Evolutionary conservation across 2,329 filamentous ascomycete species (phyloP).

Genomic region (Paecilomyces sp.): DNA sequence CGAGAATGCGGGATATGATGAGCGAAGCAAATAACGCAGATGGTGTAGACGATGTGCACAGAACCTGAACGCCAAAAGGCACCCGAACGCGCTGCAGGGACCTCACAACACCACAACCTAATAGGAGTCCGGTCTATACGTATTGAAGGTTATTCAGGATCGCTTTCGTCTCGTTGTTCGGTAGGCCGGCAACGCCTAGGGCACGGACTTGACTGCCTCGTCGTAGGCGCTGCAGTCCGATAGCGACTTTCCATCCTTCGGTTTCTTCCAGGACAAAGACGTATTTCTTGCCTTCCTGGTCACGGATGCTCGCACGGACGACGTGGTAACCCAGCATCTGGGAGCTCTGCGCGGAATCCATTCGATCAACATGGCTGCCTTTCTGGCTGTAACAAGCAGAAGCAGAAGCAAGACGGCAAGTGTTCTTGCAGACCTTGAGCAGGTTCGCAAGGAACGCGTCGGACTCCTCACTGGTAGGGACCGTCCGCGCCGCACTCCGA

Average conservation of each 20-base stretch:
- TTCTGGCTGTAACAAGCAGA: slow-evolving; percentile 30
- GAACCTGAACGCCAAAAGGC: background rate
- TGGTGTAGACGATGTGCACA: background rate
- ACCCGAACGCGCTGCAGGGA: background rate
- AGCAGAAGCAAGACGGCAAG: slow-evolving; percentile 47
- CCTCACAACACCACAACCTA: background rate
- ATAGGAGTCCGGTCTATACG: slow-evolving; percentile 13
- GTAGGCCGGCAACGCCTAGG: slow-evolving; percentile 47
- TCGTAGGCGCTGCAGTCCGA: slow-evolving; percentile 50
- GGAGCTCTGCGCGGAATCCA: slow-evolving; percentile 28
- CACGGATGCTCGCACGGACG: slow-evolving; percentile 51
- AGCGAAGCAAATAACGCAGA: background rate
- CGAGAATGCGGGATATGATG: background rate
- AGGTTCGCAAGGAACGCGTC: slow-evolving; percentile 58
- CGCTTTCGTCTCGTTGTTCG: slow-evolving; percentile 35
- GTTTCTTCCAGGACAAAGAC: slow-evolving; percentile 53
- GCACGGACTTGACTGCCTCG: slow-evolving; percentile 50
- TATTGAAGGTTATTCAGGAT: slow-evolving; percentile 35
- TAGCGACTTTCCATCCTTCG: slow-evolving; percentile 57
- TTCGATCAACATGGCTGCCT: slow-evolving; percentile 14
- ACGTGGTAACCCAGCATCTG: slow-evolving; percentile 46
- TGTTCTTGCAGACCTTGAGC: slow-evolving; percentile 57
- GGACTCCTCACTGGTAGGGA: slow-evolving; percentile 57
- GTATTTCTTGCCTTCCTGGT: slow-evolving; percentile 55
- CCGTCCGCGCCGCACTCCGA: slow-evolving; percentile 43